Base-by-base conservation (phyloP, 2,329 filamentous ascomycete genomes). In the Thyridium curvatum region DNA sequence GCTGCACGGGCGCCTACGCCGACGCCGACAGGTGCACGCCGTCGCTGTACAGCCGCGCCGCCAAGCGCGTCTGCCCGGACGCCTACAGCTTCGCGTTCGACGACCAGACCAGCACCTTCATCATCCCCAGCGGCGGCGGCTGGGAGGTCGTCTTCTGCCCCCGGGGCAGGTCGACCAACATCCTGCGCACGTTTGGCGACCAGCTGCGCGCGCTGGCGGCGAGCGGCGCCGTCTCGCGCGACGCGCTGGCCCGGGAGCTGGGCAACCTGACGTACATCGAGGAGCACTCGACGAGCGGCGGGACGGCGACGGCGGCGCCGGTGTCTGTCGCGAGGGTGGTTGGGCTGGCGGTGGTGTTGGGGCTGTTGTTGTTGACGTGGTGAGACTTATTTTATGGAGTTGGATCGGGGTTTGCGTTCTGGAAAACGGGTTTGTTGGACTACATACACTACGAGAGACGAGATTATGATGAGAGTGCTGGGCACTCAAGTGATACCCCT, bases 131-230 rank as follows among this genome's bases (percentile, higher is more conserved):
- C 10, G 86, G 86, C 14, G 84, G 82, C 16, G 85, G 85, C 1
- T 93, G 85, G 69, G 79, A 90, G 56, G 72, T 93, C 12, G 72
- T 84, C 9, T 86, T 93, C 58, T 93, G 87, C 56, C 87, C 87
- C 2, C 54, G 53, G 12, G 76, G 77, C 9, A 59, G 76, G 37
- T 79, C 74, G 44, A 80, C 77, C 30, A 69, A 79, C 50, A 81
- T 81, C 43, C 55, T 80, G 28, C 60, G 58, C 21, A 69, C 71
- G 5, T 67, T 78, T 48, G 65, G 68, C 13, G 51, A 62, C 12
- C 65, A 78, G 53, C 54, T 79, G 48, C 59, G 62, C 17, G 57
- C 65, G 43, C 55, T 79, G 15, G 72, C 67, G 15, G 60, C 56
- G 10, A 58, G 60, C 2, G 66, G 69, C n/a, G 18, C 15, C 21